These are phyloP conservation scores for Eucalyptus leucophloia DNA, from an alignment of 345 rosid species.

Conservation along the genomic window DNA sequence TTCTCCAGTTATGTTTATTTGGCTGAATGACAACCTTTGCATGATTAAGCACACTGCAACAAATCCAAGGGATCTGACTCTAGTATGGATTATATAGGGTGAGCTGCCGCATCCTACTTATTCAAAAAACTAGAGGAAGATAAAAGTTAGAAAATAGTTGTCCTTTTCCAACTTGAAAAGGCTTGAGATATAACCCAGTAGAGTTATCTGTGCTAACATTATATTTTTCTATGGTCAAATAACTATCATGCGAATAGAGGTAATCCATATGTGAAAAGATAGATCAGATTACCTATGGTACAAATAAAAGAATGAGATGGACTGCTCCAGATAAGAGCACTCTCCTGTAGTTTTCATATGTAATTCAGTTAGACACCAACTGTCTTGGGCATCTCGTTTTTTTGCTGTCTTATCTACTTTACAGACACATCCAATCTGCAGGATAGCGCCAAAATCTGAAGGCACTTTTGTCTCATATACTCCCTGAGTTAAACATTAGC, in stretches of 20 bases:
- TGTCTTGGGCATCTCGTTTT: conserved; percentile 59
- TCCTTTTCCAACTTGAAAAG: background rate
- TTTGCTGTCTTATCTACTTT: conserved; percentile 62
- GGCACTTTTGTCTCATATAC: conserved; percentile 83
- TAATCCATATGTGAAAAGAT: background rate
- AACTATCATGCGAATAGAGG: background rate
- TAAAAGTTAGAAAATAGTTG: background rate
- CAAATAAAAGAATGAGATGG: conserved; percentile 72
- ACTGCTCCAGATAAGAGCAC: conserved; percentile 69
- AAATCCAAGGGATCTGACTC: background rate
- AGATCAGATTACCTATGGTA: conserved; percentile 56
- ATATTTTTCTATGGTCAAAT: background rate
- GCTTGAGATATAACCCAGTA: background rate
- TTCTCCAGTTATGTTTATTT: background rate
- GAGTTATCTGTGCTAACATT: background rate
- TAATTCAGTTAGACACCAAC: conserved; percentile 75
- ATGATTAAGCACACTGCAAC: background rate
- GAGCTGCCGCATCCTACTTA: background rate
- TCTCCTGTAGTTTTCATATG: conserved; percentile 90
- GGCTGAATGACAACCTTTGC: background rate
- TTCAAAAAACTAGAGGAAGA: background rate
- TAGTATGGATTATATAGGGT: background rate
- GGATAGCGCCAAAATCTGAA: conserved; percentile 61
- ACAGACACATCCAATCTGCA: conserved; percentile 93
- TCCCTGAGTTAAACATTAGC: conserved; percentile 42